A percentile compares a stretch with the other conserved stretches of the same genome.
Conservation (phyloP, 176 grass and related monocot species). For the Ananas comosus region DNA sequence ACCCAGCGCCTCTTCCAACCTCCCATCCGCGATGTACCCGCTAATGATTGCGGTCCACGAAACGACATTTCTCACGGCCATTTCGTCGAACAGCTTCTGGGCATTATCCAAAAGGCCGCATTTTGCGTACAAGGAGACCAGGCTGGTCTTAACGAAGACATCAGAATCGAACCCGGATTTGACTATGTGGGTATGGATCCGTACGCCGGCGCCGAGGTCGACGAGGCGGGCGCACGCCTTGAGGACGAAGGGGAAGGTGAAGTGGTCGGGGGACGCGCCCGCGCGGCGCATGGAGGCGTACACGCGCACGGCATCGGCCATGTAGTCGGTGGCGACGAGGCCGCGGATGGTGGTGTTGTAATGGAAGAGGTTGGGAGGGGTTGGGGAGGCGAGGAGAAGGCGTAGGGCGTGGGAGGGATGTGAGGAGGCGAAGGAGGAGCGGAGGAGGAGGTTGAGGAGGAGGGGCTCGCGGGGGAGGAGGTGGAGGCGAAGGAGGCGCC, state of each 20-base stretch:
- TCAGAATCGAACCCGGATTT: slow-evolving; percentile 38
- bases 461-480: slow-evolving; percentile 1
- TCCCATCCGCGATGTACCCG: slow-evolving; percentile 30
- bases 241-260: slow-evolving; percentile 47
- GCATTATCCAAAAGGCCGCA: slow-evolving; percentile 27
- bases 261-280: slow-evolving; percentile 24
- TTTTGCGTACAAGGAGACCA: slow-evolving; percentile 37
- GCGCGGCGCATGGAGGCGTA: slow-evolving; percentile 23
- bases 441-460: slow-evolving; percentile 32
- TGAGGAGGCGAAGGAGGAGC: slow-evolving; percentile 34
- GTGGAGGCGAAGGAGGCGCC: slow-evolving; percentile 17
- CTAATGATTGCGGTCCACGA: slow-evolving; percentile 65
- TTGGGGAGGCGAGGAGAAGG: slow-evolving; percentile 2
- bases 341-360: slow-evolving; percentile 29
- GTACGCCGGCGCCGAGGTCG: slow-evolving; percentile 18
- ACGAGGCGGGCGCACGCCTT: slow-evolving; percentile 48
- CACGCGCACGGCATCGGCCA: slow-evolving; percentile 32
- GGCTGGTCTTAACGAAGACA: slow-evolving; percentile 43
- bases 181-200: slow-evolving; percentile 40
- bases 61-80: slow-evolving; percentile 29
- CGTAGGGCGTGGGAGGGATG: slow-evolving; percentile 5
- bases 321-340: slow-evolving; percentile 20
- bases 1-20: slow-evolving; percentile 7
- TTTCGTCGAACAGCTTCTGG: slow-evolving; percentile 51
- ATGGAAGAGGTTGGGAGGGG: slow-evolving; percentile 17